phyloP scores from a whole-genome alignment of 2,329 filamentous ascomycete species.

The Fusarium metavorans region DNA sequence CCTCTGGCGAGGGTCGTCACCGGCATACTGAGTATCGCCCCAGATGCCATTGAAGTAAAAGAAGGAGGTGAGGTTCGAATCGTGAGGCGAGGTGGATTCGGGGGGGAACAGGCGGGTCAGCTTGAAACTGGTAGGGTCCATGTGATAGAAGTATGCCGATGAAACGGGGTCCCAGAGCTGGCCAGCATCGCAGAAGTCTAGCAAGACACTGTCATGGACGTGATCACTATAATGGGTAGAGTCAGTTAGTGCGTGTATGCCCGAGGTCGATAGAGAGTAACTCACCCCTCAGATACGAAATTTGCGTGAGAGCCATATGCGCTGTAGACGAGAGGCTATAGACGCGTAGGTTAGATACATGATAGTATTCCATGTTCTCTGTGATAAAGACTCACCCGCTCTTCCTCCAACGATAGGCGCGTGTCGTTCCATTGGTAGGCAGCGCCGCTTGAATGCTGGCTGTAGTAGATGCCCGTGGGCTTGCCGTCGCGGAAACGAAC shows the following conservation, averaged over 20 bases:
- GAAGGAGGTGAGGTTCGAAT: background rate
- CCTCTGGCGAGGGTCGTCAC: background rate
- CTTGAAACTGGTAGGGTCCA: conserved; percentile 40
- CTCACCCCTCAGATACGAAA: background rate
- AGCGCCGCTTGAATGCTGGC: background rate
- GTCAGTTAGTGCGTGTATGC: background rate
- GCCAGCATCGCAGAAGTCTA: conserved; percentile 48
- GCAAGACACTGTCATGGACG: conserved; percentile 44
- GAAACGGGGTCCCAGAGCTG: conserved; percentile 46
- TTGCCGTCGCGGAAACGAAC: background rate
- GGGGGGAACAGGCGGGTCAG: conserved; percentile 35
- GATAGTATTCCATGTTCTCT: background rate
- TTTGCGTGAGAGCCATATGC: background rate
- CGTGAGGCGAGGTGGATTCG: background rate
- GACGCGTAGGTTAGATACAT: background rate
- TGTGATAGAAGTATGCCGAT: background rate
- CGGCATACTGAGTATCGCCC: background rate
- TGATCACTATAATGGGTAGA: conserved; percentile 1
- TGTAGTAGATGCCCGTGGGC: background rate
- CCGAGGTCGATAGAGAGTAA: background rate
- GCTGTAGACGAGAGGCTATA: background rate
- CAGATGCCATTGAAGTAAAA: background rate
- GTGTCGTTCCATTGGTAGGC: background rate
- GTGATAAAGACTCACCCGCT: background rate
- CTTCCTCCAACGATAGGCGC: background rate